Base-by-base conservation (phyloP, 2,329 filamentous ascomycete species). In the Fusarium subtropicale region DNA sequence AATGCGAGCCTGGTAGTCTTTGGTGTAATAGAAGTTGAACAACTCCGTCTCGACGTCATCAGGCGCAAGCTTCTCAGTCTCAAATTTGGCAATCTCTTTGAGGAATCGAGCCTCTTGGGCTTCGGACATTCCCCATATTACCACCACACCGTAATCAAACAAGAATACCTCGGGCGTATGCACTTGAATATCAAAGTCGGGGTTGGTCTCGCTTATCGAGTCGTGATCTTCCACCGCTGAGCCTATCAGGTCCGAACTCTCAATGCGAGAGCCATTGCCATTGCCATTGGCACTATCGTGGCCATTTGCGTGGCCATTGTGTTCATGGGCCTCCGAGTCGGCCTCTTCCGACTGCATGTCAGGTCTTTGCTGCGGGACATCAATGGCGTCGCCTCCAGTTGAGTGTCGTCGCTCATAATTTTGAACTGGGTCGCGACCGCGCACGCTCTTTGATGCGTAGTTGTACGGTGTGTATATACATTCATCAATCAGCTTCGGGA, bases 11-110 rank as follows among this genome's bases (percentile, higher is more conserved):
- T 99, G 97, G 79, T 99, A 99, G 78, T 98, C 95, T 75, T 92
- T 88, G 5, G 96, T 98, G 82, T 99, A 98, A 84, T 99, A 99
- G 80, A 98, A 99, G 79, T 99, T 99, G 86, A 99, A 99, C 76
- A 95, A 93, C 80, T 99, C 96, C 47, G 94, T 93, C 81, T 99
- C 95, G 31, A 97, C 90, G 73, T 97, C 93, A 76, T 97, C 94
- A 13, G 91, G 88, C 28, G 90, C 90, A 50, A 98, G 86, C 79
- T 97, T 97, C 77, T 97, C 95, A 41, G 90, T 87, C 79, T 97
- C 96, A 73, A 98, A 99, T 76, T 96, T 97, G 59, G 93, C 89
- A 66, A 99, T 92, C 75, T 99, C 95, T 73, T 96, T 96, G 18
- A 99, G 83, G 76, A 99, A 97, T 39, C 92, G 89, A 71, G 92